These are phyloP conservation scores for Magnaporthales sp. DNA, from an alignment of 2,329 filamentous ascomycete species.

Conservation along the genomic window DNA sequence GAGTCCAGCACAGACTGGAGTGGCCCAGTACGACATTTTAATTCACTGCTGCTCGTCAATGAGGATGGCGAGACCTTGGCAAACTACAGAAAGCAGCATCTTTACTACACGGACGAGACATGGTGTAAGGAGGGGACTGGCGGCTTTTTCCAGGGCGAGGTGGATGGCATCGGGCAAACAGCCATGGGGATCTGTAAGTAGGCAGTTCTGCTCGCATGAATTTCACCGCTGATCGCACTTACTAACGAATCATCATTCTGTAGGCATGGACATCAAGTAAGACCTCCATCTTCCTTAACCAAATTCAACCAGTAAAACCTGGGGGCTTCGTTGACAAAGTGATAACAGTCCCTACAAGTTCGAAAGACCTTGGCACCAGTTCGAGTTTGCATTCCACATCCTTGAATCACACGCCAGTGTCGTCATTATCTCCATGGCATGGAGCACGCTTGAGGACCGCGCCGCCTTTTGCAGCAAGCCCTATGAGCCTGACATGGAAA, in stretches of 20 bases:
- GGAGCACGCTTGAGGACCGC: constrained; percentile 53
- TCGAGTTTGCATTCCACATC: constrained; percentile 47
- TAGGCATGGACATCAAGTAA: constrained; percentile 55
- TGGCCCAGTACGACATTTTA: constrained; percentile 37
- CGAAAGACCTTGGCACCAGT: constrained; percentile 37
- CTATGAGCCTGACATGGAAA: constrained; percentile 60
- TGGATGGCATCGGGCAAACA: constrained; percentile 40
- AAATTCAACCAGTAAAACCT: background rate
- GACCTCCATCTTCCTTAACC: constrained; percentile 10
- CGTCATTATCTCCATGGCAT: constrained; percentile 69
- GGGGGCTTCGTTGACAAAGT: background rate
- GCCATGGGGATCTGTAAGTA: constrained; percentile 52
- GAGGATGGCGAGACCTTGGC: constrained; percentile 49
- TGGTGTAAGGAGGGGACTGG: constrained; percentile 48
- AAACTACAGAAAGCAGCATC: constrained; percentile 51
- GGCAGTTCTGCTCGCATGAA: constrained; percentile 9
- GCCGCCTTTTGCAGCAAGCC: constrained; percentile 36
- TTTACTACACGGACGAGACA: constrained; percentile 52
- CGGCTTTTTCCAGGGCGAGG: constrained; percentile 38
- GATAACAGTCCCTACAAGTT: constrained; percentile 37
- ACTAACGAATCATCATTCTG: background rate
- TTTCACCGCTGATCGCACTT: background rate
- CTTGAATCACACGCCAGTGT: constrained; percentile 48
- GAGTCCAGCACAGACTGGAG: constrained; percentile 38
- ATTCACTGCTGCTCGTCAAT: constrained; percentile 45